phyloP scores from a whole-genome alignment of 1,284 basidiomycete genomes.

The Ganoderma sinense region DNA sequence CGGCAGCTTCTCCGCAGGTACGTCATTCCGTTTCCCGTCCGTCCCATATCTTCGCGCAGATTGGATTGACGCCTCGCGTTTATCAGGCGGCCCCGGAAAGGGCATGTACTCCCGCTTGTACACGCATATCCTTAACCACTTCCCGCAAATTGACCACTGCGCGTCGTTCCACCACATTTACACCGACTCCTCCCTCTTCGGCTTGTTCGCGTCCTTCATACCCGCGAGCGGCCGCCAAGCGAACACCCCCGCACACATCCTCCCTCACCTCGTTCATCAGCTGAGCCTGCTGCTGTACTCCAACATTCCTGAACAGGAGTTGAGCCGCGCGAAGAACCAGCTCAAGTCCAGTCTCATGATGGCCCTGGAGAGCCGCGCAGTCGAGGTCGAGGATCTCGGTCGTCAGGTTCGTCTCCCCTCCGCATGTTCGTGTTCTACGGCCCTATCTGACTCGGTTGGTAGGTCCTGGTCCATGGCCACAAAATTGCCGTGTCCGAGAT shows the following conservation, averaged over 20 bases:
- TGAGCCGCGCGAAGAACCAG: slow-evolving; percentile 94
- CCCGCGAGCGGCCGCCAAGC: slow-evolving; percentile 70
- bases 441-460: slow-evolving; percentile 26
- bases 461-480: slow-evolving; percentile 92
- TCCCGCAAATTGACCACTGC: slow-evolving; percentile 95
- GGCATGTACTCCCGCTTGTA: slow-evolving; percentile 99
- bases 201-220: slow-evolving; percentile 90
- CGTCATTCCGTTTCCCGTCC: slow-evolving; percentile 28
- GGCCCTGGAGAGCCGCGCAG: slow-evolving; percentile 91
- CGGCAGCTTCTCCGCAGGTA: slow-evolving; percentile 93
- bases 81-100: slow-evolving; percentile 91
- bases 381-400: slow-evolving; percentile 92
- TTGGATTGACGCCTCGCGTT: slow-evolving; percentile 22
- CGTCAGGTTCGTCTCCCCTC: slow-evolving; percentile 63
- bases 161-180: slow-evolving; percentile 99
- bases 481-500: slow-evolving; percentile 92
- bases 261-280: slow-evolving; percentile 90
- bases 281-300: slow-evolving; percentile 77
- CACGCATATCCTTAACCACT: slow-evolving; percentile 96
- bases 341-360: slow-evolving; percentile 94
- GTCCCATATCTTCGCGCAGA: not conserved
- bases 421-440: not conserved
- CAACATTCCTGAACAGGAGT: slow-evolving; percentile 72
- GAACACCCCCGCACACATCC: slow-evolving; percentile 73
- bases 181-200: slow-evolving; percentile 93